Evolutionary conservation across 192 early-diverging fungal species (phyloP).

Genomic region (Dimargaris cristalligena): DNA sequence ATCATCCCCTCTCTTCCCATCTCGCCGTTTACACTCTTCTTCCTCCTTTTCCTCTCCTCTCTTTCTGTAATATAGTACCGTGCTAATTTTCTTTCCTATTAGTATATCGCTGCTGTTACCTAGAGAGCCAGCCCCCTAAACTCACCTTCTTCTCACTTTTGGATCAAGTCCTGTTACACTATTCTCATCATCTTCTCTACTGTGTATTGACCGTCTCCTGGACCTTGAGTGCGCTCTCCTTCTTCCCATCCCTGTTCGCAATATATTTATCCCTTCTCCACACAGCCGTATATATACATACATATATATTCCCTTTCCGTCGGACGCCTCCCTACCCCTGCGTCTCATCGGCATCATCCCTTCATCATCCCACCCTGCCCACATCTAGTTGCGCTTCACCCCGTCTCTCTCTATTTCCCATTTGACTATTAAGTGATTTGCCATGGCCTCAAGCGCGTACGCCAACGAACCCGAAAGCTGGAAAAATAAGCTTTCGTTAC

Average conservation of each 20-base stretch:
- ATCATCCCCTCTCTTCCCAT: too few relatives aligned
- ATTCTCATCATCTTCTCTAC: not conserved
- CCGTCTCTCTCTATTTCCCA: not conserved
- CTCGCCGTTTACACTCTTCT: too few relatives aligned
- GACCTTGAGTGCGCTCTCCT: not conserved
- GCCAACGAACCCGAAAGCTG: conserved; percentile 42
- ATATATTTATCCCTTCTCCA: too few relatives aligned
- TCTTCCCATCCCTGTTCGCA: too few relatives aligned
- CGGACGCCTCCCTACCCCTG: not conserved
- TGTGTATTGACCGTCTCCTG: not conserved
- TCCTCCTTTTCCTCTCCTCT: not conserved
- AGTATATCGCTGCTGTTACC: too few relatives aligned
- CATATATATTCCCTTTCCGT: too few relatives aligned
- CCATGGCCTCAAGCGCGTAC: not conserved
- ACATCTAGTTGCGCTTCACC: too few relatives aligned
- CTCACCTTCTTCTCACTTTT: not conserved
- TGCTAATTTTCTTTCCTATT: too few relatives aligned
- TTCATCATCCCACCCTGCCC: too few relatives aligned
- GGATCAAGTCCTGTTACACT: not conserved
- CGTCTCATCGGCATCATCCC: not conserved
- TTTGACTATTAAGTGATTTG: not conserved
- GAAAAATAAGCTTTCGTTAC: conserved; percentile 59
- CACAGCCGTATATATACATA: too few relatives aligned
- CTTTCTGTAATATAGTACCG: conserved; percentile 4
- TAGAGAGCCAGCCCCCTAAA: not conserved